phyloP scores from a whole-genome alignment of 2,329 filamentous ascomycete genomes.

The Scedosporium aurantiacum region DNA sequence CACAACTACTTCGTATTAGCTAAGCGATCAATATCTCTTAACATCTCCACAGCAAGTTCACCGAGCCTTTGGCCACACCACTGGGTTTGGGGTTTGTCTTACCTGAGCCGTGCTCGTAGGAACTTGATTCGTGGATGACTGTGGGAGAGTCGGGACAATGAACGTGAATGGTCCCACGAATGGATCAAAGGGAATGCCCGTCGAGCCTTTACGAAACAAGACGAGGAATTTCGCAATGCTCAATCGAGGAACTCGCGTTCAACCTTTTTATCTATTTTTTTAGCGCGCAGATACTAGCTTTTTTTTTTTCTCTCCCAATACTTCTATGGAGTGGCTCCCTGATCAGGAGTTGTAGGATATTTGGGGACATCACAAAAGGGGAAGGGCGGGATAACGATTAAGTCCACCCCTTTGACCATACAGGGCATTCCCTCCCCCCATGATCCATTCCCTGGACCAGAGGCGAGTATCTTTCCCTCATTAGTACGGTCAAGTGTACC shows the following conservation, averaged over 20 bases:
- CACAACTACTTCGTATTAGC: no score
- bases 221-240: not conserved
- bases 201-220: no score
- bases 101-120: no score
- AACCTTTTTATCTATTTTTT: conserved; percentile 1
- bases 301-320: not conserved
- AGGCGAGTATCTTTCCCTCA: conserved; percentile 97
- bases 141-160: no score
- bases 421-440: conserved; percentile 92
- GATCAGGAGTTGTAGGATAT: conserved; percentile 1
- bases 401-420: conserved; percentile 77
- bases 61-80: no score
- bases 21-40: no score
- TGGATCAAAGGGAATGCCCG: no score
- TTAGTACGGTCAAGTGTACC: conserved; percentile 59
- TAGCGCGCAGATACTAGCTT: not conserved
- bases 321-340: not conserved
- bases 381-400: conserved; percentile 66
- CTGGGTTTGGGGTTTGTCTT: no score
- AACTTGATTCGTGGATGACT: no score
- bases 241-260: not conserved
- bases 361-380: conserved; percentile 2
- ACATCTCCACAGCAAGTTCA: no score
- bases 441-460: conserved; percentile 10
- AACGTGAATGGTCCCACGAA: no score